Conservation (phyloP, 306 rosid genomes). For the Dryas octopetala region DNA sequence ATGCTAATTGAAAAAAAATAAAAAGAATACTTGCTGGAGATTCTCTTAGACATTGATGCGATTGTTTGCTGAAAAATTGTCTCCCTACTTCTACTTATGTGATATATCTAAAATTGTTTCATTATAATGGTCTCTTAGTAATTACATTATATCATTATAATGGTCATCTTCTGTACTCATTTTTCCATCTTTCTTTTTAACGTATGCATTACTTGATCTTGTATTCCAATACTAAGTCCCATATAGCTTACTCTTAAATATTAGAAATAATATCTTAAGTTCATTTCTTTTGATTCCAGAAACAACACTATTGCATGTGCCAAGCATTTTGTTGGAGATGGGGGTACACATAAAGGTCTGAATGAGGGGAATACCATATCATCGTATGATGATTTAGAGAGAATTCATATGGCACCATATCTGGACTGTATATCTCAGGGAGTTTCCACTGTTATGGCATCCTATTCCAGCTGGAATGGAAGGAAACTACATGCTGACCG, state of each 20-base stretch:
- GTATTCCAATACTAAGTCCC: slow-evolving; percentile 8
- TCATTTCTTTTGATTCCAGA: slow-evolving; percentile 44
- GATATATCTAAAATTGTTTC: background rate
- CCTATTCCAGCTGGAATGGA: slow-evolving; percentile 90
- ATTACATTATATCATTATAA: background rate
- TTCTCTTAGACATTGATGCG: background rate
- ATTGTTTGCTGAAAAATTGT: background rate
- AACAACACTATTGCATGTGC: slow-evolving; percentile 86
- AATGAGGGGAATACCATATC: slow-evolving; percentile 74
- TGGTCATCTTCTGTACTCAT: slow-evolving; percentile 1
- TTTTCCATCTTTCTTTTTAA: background rate
- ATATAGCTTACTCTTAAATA: background rate
- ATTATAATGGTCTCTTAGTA: background rate
- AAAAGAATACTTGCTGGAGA: background rate
- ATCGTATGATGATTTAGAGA: slow-evolving; percentile 74
- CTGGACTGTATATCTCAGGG: slow-evolving; percentile 81
- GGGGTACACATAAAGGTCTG: slow-evolving; percentile 76
- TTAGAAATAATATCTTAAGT: slow-evolving; percentile 7
- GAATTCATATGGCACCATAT: slow-evolving; percentile 83
- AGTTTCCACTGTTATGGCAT: slow-evolving; percentile 86
- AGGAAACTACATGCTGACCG: slow-evolving; percentile 55
- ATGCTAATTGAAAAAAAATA: background rate
- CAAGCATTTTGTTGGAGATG: slow-evolving; percentile 96
- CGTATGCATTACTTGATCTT: background rate
- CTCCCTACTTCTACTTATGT: background rate